Conservation (phyloP, 2,329 filamentous ascomycete species). For the Colletotrichum limetticola region DNA sequence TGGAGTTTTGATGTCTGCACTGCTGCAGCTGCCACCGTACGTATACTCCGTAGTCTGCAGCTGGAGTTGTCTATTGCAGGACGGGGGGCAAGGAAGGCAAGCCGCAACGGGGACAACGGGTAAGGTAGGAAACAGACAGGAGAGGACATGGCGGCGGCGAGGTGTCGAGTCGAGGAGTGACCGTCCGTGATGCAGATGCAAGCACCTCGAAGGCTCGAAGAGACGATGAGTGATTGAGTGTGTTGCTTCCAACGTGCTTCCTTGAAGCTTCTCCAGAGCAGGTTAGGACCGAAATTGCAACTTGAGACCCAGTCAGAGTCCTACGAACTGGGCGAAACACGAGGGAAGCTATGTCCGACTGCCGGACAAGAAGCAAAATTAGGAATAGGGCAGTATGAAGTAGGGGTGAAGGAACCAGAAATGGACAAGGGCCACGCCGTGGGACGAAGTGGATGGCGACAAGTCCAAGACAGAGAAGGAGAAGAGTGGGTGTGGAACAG, state of each 20-base stretch:
- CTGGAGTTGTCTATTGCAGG: background rate
- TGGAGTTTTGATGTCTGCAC: slow-evolving; percentile 1
- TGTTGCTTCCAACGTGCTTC: slow-evolving; percentile 20
- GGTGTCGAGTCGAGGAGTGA: background rate
- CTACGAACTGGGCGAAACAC: slow-evolving; percentile 27
- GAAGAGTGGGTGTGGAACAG: background rate
- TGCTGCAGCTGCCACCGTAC: background rate
- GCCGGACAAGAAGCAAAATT: slow-evolving; percentile 32
- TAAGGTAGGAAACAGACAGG: background rate
- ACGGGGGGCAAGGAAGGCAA: background rate
- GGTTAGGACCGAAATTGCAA: slow-evolving; percentile 27
- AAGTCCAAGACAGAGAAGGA: background rate
- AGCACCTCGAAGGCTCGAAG: background rate
- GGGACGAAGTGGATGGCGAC: background rate
- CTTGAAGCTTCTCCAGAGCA: slow-evolving; percentile 16
- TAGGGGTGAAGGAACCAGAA: slow-evolving; percentile 11
- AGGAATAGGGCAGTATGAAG: slow-evolving; percentile 22
- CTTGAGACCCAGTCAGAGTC: slow-evolving; percentile 1
- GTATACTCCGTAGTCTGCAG: background rate
- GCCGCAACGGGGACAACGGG: background rate
- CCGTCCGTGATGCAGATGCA: slow-evolving; percentile 15
- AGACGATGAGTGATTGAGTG: background rate
- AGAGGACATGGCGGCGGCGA: background rate
- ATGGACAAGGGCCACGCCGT: slow-evolving; percentile 17
- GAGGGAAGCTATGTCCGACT: slow-evolving; percentile 24